Percentiles rank a stretch among this genome's conserved stretches.
Conservation (phyloP, 768 basidiomycete genomes). For the Suillus plorans region DNA sequence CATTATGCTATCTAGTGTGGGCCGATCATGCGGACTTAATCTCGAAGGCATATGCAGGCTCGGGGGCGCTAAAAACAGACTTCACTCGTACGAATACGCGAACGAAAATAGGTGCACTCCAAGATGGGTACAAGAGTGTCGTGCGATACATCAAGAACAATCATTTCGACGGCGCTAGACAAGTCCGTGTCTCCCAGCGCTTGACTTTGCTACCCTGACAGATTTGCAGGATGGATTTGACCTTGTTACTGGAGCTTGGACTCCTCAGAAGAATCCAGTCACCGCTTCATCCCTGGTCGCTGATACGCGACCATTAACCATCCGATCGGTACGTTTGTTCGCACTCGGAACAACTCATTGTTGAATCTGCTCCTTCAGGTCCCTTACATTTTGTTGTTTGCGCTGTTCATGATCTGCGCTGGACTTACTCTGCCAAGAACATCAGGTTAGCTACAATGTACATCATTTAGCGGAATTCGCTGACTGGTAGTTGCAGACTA, state of each 20-base stretch:
- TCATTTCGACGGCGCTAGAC: constrained; percentile 91
- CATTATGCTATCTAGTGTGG: constrained; percentile 68
- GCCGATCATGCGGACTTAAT: constrained; percentile 94
- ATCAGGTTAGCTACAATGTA: constrained; percentile 59
- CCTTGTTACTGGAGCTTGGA: constrained; percentile 88
- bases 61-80: constrained; percentile 94
- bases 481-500: constrained; percentile 53
- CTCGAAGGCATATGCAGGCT: constrained; percentile 89
- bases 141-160: constrained; percentile 94
- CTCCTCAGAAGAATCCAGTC: constrained; percentile 73
- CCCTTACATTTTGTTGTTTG: constrained; percentile 79
- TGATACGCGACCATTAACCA: constrained; percentile 78
- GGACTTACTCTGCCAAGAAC: constrained; percentile 84
- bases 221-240: constrained; percentile 88
- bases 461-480: background rate
- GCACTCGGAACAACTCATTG: constrained; percentile 1
- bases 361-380: constrained; percentile 48
- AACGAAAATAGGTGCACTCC: constrained; percentile 72
- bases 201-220: constrained; percentile 1
- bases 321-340: constrained; percentile 67
- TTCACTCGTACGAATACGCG: constrained; percentile 93
- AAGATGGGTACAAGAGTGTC: constrained; percentile 84
- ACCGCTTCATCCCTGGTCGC: constrained; percentile 69
- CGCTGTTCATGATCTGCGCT: constrained; percentile 85
- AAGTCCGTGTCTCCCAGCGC: constrained; percentile 43